A percentile compares a stretch with the other conserved stretches of the same genome.
Evolutionary conservation across 495 filamentous ascomycete species (phyloP).

Genomic region (Parmelia sp.): DNA sequence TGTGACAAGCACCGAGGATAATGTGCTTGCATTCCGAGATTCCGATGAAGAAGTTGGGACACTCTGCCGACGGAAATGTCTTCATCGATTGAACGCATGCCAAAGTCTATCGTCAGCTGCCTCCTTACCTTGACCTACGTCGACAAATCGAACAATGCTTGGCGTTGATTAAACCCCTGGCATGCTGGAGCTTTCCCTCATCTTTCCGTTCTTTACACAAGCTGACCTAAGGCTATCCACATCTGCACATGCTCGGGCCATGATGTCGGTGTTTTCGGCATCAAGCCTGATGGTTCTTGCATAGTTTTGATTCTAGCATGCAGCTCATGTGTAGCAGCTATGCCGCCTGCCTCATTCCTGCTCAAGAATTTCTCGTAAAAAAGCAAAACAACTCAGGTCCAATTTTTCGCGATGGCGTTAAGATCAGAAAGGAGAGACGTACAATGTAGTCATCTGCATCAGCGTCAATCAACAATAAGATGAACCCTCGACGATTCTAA

Average conservation of each 20-base stretch:
- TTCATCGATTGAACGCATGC: slow-evolving; percentile 26
- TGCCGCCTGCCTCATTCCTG: slow-evolving; percentile 32
- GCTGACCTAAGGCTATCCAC: slow-evolving; percentile 32
- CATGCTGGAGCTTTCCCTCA: slow-evolving; percentile 20
- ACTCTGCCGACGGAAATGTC: slow-evolving; percentile 23
- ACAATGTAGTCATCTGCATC: slow-evolving; percentile 36
- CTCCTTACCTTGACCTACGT: slow-evolving; percentile 45
- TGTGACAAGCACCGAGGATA: slow-evolving; percentile 45
- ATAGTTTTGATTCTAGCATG: slow-evolving; percentile 31
- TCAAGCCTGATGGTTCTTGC: slow-evolving; percentile 27
- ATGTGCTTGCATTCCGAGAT: slow-evolving; percentile 48
- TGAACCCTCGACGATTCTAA: slow-evolving; percentile 22
- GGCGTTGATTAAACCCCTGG: slow-evolving; percentile 42
- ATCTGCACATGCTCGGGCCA: slow-evolving; percentile 37
- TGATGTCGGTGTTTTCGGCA: slow-evolving; percentile 30
- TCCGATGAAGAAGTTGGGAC: slow-evolving; percentile 39
- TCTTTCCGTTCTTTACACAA: slow-evolving; percentile 28
- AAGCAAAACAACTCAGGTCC: background rate
- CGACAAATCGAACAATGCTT: slow-evolving; percentile 44
- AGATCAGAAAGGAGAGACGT: background rate
- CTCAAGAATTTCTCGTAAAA: slow-evolving; percentile 36
- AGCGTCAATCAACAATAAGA: slow-evolving; percentile 35
- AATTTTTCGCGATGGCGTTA: background rate
- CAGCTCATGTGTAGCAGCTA: slow-evolving; percentile 35
- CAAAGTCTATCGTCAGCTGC: slow-evolving; percentile 44